Evolutionary conservation across 495 filamentous ascomycete species (phyloP).

Genomic region (Chaetomidium leptoderma): DNA sequence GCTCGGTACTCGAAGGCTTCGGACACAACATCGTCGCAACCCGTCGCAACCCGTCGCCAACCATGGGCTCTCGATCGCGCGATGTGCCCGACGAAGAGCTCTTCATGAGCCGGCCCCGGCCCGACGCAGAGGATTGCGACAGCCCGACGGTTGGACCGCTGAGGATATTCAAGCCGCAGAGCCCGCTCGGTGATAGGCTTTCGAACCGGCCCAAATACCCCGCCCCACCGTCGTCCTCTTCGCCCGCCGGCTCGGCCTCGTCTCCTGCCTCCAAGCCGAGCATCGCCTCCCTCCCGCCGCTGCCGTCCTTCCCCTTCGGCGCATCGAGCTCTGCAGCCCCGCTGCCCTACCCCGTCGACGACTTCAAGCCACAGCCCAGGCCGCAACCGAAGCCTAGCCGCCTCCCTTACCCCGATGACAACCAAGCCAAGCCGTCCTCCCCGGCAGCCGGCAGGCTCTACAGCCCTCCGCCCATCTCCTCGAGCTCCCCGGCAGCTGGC

Average conservation of each 20-base stretch:
- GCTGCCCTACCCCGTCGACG: slow-evolving; percentile 76
- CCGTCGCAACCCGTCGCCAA: slow-evolving; percentile 24
- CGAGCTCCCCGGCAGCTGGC: slow-evolving; percentile 32
- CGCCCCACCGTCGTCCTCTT: slow-evolving; percentile 44
- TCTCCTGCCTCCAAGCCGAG: slow-evolving; percentile 24
- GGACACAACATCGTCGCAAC: not conserved
- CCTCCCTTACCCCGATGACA: slow-evolving; percentile 78
- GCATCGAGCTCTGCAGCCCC: slow-evolving; percentile 60
- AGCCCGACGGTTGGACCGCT: slow-evolving; percentile 78
- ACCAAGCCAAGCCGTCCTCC: slow-evolving; percentile 43
- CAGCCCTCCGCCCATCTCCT: slow-evolving; percentile 34
- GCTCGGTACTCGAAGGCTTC: not conserved
- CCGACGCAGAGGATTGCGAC: slow-evolving; percentile 49
- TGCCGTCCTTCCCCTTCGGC: slow-evolving; percentile 54
- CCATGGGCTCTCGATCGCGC: slow-evolving; percentile 43
- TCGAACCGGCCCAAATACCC: slow-evolving; percentile 49
- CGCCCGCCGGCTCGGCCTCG: slow-evolving; percentile 30
- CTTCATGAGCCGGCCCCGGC: slow-evolving; percentile 59
- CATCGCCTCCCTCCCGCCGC: slow-evolving; percentile 35
- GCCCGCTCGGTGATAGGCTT: slow-evolving; percentile 46
- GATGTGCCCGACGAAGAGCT: slow-evolving; percentile 69
- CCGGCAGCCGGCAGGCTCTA: slow-evolving; percentile 34
- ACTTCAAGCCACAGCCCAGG: slow-evolving; percentile 22
- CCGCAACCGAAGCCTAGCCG: slow-evolving; percentile 34
- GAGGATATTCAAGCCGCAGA: slow-evolving; percentile 71